Evolutionary conservation across 192 early-diverging fungal genomes (phyloP).

Genomic region (Blastocladiella britannica): DNA sequence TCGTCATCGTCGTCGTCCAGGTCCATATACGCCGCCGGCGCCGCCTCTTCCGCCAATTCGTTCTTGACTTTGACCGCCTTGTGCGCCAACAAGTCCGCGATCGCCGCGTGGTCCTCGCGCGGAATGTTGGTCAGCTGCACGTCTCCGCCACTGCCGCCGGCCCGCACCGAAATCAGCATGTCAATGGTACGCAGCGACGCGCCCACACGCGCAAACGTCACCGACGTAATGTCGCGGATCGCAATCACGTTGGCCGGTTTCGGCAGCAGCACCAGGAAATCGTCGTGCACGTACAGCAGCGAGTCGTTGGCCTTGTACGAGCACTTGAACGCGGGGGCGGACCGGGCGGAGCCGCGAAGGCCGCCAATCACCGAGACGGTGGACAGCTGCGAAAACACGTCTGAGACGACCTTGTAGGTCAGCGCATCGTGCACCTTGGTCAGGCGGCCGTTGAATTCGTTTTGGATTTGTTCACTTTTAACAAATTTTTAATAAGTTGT

Average conservation of each 20-base stretch:
- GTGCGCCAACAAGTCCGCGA: conserved; percentile 59
- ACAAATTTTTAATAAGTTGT: conserved; percentile 5
- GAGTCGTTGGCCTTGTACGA: conserved; percentile 95
- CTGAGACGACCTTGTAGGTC: conserved; percentile 63
- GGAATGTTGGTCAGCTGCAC: conserved; percentile 75
- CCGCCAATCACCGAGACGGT: conserved; percentile 29
- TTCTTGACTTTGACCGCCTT: conserved; percentile 67
- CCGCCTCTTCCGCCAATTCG: conserved; percentile 35
- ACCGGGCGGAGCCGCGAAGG: conserved; percentile 35
- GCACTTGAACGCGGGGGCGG: conserved; percentile 80
- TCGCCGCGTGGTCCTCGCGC: conserved; percentile 63
- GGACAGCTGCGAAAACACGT: conserved; percentile 64
- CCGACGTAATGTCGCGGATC: conserved; percentile 56
- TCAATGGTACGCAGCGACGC: conserved; percentile 61
- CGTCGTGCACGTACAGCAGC: conserved; percentile 79
- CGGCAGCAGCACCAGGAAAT: conserved; percentile 79
- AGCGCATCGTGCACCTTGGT: conserved; percentile 69
- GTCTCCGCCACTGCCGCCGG: conserved; percentile 47
- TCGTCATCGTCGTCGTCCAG: conserved; percentile 27
- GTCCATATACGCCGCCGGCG: conserved; percentile 14
- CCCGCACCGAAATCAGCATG: conserved; percentile 73
- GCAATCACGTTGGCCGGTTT: conserved; percentile 83
- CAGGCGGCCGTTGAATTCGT: conserved; percentile 51
- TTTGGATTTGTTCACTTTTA: conserved; percentile 35
- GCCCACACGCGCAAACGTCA: conserved; percentile 70